Base-by-base conservation (phyloP, 345 rosid genomes). In the Boechera retrofracta region DNA sequence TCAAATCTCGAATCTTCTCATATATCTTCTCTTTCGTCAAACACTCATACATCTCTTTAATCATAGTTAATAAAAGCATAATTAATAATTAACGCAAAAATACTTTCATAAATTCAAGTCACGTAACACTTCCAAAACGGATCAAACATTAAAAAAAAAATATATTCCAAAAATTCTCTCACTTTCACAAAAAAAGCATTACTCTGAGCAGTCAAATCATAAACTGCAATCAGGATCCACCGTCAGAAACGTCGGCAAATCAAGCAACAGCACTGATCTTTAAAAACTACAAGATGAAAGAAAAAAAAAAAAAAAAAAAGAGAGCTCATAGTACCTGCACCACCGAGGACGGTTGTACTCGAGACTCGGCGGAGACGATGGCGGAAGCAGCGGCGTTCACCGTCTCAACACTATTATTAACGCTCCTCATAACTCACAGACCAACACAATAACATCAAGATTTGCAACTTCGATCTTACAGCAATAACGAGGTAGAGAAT, bases 341-440 rank as follows among this genome's bases (percentile, higher is more conserved):
- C 24, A 77, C 83, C 4, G 88, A 11, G 29, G 91, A n/a, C 0
- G 92, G 98, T 80, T 81, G 98, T 15, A 77, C 71, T 7, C 98
- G 88, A 31, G 91, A 84, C 72, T 93, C 97, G 61, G 98, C 94
- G 70, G 96, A 83, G 82, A 89, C 85, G 86, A 91, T 91, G 81
- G 98, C 97, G 48, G 92, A 73, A 61, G 96, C 98, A 47, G 98
- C 97, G 69, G 97, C 98, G 94, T 89, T 91, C 35, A 91, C 84
- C 39, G 98, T 93, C 2, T 88, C 92, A 32, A 88, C 84, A 75
- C 85, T 89, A 83, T 78, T 80, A 79, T 83, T 87, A 3, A 82
- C 85, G 73, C 80, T 77, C 67, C 87, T 86, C 97, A 89, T 77
- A 33, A 85, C 60, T 64, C n/a, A 48, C 10, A 45, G 75, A 29